phyloP scores from a whole-genome alignment of 2,329 filamentous ascomycete species.

The Hymenoscyphus albidus region DNA sequence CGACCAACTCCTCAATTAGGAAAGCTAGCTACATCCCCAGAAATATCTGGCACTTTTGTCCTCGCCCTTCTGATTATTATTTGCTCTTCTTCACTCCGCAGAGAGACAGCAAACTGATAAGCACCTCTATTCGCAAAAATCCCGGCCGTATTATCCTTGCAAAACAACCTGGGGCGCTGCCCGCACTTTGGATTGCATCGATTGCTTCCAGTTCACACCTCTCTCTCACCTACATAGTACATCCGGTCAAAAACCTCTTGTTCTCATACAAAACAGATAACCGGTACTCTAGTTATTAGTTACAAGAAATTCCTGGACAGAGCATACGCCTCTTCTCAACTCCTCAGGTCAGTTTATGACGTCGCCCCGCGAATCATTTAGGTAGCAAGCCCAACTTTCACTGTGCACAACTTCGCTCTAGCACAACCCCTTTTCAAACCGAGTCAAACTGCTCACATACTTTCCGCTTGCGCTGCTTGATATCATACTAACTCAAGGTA shows the following conservation, averaged over 20 bases:
- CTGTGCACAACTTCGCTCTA: not conserved
- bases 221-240: not conserved
- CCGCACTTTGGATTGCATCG: not conserved
- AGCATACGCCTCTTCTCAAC: not conserved
- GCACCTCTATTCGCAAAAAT: not conserved
- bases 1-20: not conserved
- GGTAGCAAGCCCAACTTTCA: not conserved
- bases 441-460: not conserved
- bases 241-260: not conserved
- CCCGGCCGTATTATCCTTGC: not conserved
- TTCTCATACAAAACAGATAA: not conserved
- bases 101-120: not conserved
- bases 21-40: not conserved
- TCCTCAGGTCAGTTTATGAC: not conserved
- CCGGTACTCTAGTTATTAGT: not conserved
- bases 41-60: not conserved
- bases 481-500: not conserved
- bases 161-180: not conserved
- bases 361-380: not conserved
- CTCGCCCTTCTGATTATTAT: not conserved
- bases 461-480: not conserved
- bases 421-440: not conserved
- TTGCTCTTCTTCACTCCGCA: not conserved
- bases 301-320: not conserved
- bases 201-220: not conserved